Conservation (phyloP, 2,329 filamentous ascomycete species). For the Neopestalotiopsis sp. region DNA sequence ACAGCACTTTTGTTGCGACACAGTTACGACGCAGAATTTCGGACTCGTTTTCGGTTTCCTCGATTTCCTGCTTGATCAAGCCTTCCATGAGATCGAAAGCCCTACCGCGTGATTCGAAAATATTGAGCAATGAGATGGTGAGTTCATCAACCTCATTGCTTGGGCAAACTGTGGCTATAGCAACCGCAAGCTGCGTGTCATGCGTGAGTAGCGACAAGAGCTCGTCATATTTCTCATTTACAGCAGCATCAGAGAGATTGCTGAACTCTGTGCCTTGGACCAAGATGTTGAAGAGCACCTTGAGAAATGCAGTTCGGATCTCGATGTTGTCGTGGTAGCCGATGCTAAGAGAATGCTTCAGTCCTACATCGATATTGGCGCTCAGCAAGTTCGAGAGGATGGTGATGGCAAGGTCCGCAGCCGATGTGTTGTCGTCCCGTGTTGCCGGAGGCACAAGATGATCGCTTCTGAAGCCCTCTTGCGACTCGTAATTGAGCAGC, state of each 20-base stretch:
- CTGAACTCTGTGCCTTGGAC: conserved; percentile 76
- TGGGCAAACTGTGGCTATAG: conserved; percentile 70
- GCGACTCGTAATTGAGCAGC: conserved; percentile 63
- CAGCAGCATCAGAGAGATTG: conserved; percentile 68
- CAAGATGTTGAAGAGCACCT: conserved; percentile 72
- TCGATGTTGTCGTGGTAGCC: conserved; percentile 74
- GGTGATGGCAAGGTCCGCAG: conserved; percentile 67
- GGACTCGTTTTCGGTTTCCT: conserved; percentile 72
- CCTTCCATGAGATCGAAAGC: conserved; percentile 69
- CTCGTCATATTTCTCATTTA: conserved; percentile 72
- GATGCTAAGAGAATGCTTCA: conserved; percentile 73
- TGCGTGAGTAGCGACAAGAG: conserved; percentile 67
- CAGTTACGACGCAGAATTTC: conserved; percentile 71
- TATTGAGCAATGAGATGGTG: conserved; percentile 69
- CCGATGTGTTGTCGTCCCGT: conserved; percentile 60
- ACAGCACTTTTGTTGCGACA: conserved; percentile 75
- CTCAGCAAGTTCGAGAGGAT: conserved; percentile 73
- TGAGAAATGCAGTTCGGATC: conserved; percentile 72
- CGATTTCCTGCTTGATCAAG: conserved; percentile 71
- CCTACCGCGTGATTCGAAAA: conserved; percentile 70
- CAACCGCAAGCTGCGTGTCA: conserved; percentile 65
- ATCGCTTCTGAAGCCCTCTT: conserved; percentile 50
- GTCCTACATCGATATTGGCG: conserved; percentile 73
- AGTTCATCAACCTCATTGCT: conserved; percentile 73
- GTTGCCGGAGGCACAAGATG: conserved; percentile 39